These are phyloP conservation scores for Coprinopsis marcescibilis DNA, from an alignment of 768 basidiomycete species.

Conservation along the genomic window DNA sequence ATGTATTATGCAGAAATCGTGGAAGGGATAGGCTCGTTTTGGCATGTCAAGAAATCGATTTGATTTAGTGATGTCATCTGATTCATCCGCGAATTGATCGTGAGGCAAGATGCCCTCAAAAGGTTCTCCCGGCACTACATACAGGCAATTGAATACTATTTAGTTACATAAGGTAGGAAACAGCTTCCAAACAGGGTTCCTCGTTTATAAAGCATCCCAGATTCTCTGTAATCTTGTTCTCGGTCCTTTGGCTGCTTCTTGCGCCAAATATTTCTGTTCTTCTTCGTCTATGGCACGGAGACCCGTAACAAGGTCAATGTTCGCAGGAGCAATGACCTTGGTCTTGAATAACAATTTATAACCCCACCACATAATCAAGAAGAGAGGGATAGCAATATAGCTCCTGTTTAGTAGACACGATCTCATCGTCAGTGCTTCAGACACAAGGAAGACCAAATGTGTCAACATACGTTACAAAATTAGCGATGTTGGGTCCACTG, in stretches of 20 bases:
- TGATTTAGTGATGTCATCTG: too few relatives aligned
- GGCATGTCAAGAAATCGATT: too few relatives aligned
- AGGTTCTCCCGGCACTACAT: neutral
- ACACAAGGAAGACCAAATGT: neutral
- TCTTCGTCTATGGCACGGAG: slow-evolving; percentile 58
- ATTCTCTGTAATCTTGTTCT: slow-evolving; percentile 21
- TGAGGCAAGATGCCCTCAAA: neutral
- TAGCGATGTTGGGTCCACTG: slow-evolving; percentile 44
- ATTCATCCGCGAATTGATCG: too few relatives aligned
- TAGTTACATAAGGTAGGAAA: neutral
- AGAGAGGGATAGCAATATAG: slow-evolving; percentile 39
- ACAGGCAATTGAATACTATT: neutral
- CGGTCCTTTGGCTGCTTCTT: slow-evolving; percentile 38
- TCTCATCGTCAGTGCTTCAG: neutral
- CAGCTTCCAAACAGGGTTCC: neutral
- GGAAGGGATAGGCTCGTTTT: slow-evolving; percentile 1
- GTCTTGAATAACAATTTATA: slow-evolving; percentile 36
- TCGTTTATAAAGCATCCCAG: slow-evolving; percentile 38
- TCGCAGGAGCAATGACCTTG: slow-evolving; percentile 33
- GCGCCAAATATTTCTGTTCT: slow-evolving; percentile 44
- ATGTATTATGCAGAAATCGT: neutral
- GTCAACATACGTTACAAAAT: slow-evolving; percentile 52
- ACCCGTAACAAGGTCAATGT: slow-evolving; percentile 58
- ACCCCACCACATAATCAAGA: slow-evolving; percentile 33
- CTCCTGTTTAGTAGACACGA: slow-evolving; percentile 24